phyloP scores from a whole-genome alignment of 352 stramenopile species.

The Globisporangium ultimum region DNA sequence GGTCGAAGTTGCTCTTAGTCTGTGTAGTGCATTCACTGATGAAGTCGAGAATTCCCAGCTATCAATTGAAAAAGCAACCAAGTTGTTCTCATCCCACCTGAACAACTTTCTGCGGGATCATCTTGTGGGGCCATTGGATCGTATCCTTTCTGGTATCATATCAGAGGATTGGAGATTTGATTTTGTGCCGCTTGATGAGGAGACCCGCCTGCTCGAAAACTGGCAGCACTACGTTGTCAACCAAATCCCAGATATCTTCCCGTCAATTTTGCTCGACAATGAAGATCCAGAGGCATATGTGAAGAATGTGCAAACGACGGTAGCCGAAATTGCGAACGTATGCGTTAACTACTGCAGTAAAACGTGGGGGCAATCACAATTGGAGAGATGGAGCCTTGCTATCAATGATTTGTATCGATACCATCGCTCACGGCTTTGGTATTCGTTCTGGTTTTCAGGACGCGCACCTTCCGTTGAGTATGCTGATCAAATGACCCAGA shows the following conservation, averaged over 20 bases:
- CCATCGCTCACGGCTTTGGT: slow-evolving; percentile 35
- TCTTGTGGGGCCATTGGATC: slow-evolving; percentile 11
- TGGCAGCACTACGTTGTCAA: slow-evolving; percentile 27
- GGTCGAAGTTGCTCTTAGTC: slow-evolving; percentile 2
- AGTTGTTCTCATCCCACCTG: slow-evolving; percentile 3
- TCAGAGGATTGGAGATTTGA: slow-evolving; percentile 47
- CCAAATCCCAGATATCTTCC: slow-evolving; percentile 35
- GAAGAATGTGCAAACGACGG: background rate
- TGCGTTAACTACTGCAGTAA: slow-evolving; percentile 3
- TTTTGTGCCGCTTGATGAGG: slow-evolving; percentile 12
- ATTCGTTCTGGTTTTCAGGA: slow-evolving; percentile 30
- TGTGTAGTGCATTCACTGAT: background rate
- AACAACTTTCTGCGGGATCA: slow-evolving; percentile 12
- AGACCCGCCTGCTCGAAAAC: slow-evolving; percentile 10
- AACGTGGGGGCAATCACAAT: slow-evolving; percentile 1
- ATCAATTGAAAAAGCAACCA: background rate
- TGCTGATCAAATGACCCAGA: slow-evolving; percentile 18
- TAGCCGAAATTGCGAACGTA: slow-evolving; percentile 7
- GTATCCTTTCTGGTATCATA: slow-evolving; percentile 29
- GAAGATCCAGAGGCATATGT: slow-evolving; percentile 6
- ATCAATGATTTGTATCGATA: slow-evolving; percentile 8
- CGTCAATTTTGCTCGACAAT: slow-evolving; percentile 18
- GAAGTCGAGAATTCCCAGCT: background rate
- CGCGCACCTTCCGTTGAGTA: slow-evolving; percentile 8
- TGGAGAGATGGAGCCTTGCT: slow-evolving; percentile 4